Evolutionary conservation across 768 basidiomycete genomes (phyloP), one percentile per base, ranked within the genome.

Genomic region (Tulasnella sp.): DNA sequence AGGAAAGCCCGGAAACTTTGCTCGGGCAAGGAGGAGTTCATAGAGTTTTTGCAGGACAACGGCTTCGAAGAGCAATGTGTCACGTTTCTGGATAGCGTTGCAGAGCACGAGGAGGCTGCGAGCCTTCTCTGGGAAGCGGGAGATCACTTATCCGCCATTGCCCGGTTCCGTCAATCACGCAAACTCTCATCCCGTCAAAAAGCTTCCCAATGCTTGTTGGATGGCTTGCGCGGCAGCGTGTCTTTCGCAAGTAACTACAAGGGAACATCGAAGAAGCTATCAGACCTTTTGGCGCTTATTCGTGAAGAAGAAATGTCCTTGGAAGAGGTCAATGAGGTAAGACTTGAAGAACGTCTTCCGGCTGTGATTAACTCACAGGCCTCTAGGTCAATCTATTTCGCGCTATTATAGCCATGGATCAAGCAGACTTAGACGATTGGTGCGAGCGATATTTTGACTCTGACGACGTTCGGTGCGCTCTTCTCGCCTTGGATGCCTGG

Each of bases 31-130:
- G 85, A 89, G 26, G 86, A 88, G 26, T 81, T 82, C 22, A 74
- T 88, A n/a, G 83, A 84, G 41, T 90, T 86, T 72, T 80, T 87
- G 19, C 84, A 88, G 69, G 82, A 86, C 4, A 82, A 82, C 59
- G 84, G 84, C 40, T 78, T 90, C 6, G 85, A 87, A 74, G 73
- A 81, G 14, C 83, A 85, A 7, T 85, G 81, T 7, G 84, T 84
- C 0, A 77, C 78, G 0, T 75, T 89, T 8, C 79, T 88, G 14
- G 80, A 81, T 35, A 78, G 79, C 4, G 79, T 83, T 12, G 83
- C 82, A 16, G 80, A 81, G 73, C 81, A 78, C 62, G 69, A 75
- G 1, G 85, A 88, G 39, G 88, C 88, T 0, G 87, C 87, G 0
- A 81, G 84, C 22, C 75, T 87, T 19, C 83, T 86, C 75, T 73